phyloP scores from a whole-genome alignment of 768 basidiomycete genomes.

The Tephrocybe sp. region DNA sequence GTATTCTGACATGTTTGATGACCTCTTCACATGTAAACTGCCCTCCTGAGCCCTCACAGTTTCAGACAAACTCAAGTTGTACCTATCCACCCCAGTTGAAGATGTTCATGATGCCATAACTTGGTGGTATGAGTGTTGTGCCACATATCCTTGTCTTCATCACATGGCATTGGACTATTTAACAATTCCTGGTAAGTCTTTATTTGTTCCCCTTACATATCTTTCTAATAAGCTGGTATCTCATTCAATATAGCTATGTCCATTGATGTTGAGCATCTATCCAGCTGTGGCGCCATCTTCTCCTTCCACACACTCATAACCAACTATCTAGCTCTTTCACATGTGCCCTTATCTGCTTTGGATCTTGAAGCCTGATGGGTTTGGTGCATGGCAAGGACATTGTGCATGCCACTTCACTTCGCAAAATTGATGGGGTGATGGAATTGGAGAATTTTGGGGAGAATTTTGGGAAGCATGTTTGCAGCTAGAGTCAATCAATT shows the following conservation, averaged over 20 bases:
- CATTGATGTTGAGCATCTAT: slow-evolving; percentile 23
- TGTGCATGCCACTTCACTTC: neutral
- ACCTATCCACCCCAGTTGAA: slow-evolving; percentile 21
- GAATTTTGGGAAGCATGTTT: neutral
- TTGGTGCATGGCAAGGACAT: slow-evolving; percentile 8
- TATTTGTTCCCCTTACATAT: neutral
- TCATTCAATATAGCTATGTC: slow-evolving; percentile 19
- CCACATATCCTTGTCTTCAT: slow-evolving; percentile 20
- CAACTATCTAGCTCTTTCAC: slow-evolving; percentile 19
- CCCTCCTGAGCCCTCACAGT: neutral
- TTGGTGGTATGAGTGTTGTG: slow-evolving; percentile 21
- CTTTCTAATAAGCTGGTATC: neutral
- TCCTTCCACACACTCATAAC: slow-evolving; percentile 21
- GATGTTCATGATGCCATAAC: slow-evolving; percentile 16
- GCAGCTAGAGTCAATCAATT: neutral
- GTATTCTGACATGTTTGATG: slow-evolving; percentile 8
- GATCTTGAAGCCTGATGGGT: slow-evolving; percentile 16
- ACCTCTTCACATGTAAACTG: slow-evolving; percentile 23
- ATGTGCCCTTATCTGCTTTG: slow-evolving; percentile 22
- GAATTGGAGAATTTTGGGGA: slow-evolving; percentile 1
- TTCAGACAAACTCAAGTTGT: slow-evolving; percentile 18
- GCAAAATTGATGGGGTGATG: neutral
- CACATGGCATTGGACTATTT: slow-evolving; percentile 30
- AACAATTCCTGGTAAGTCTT: slow-evolving; percentile 21
- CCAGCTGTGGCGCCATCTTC: slow-evolving; percentile 23